Percentiles rank a stretch among this genome's conserved stretches.
Conservation (phyloP, 2,329 filamentous ascomycete genomes). For the Madurella fahalii region DNA sequence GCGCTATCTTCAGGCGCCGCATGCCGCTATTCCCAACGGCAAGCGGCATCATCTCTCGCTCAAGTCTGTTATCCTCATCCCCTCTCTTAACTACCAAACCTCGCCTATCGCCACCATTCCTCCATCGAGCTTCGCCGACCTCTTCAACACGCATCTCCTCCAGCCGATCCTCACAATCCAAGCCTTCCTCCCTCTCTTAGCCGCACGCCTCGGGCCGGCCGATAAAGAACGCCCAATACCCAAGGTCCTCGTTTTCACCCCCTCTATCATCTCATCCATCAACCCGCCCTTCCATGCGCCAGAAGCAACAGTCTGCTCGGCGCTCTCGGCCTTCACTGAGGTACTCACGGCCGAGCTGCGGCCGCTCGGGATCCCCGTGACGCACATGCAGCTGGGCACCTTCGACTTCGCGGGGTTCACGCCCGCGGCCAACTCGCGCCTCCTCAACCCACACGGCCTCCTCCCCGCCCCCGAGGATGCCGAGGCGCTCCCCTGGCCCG, state of each 20-base stretch:
- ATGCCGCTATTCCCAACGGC: conserved; percentile 71
- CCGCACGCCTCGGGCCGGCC: conserved; percentile 53
- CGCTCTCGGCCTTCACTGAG: conserved; percentile 79
- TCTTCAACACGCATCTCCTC: conserved; percentile 86
- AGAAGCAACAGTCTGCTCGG: conserved; percentile 80
- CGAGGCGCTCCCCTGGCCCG: conserved; percentile 62
- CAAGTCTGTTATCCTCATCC: conserved; percentile 77
- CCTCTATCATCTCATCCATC: conserved; percentile 74
- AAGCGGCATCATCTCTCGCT: conserved; percentile 72
- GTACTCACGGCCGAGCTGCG: conserved; percentile 76
- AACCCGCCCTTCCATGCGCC: conserved; percentile 77
- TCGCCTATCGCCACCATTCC: conserved; percentile 83
- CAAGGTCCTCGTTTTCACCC: conserved; percentile 73
- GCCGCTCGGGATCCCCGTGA: conserved; percentile 71
- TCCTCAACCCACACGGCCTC: conserved; percentile 31
- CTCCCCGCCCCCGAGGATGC: conserved; percentile 44
- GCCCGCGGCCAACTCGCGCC: conserved; percentile 36
- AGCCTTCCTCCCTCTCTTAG: conserved; percentile 78
- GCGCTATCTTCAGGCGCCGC: conserved; percentile 66
- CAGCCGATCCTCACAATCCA: conserved; percentile 86
- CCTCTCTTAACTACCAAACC: conserved; percentile 73
- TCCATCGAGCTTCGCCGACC: conserved; percentile 79
- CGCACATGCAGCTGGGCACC: conserved; percentile 85
- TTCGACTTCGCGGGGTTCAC: conserved; percentile 75
- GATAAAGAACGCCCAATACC: conserved; percentile 37